Percentiles rank a stretch among this genome's conserved stretches.
Evolutionary conservation across 2,329 filamentous ascomycete genomes (phyloP).

Genomic region (Microsporum ferrugineum): DNA sequence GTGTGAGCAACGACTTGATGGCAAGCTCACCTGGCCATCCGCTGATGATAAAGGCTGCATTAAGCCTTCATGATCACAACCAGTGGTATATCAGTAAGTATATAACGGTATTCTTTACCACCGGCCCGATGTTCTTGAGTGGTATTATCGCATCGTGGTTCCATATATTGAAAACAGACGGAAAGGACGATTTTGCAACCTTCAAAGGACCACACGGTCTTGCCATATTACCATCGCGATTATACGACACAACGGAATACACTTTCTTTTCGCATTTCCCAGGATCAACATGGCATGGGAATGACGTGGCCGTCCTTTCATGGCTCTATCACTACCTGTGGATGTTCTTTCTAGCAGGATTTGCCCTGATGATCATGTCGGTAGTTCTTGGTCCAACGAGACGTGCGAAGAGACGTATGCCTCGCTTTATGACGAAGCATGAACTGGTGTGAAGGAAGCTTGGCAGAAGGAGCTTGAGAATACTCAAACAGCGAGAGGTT

Average conservation of each 20-base stretch:
- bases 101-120: constrained; percentile 13
- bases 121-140: constrained; percentile 11
- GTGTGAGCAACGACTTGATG: constrained; percentile 14
- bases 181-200: background rate
- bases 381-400: background rate
- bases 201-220: background rate
- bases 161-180: background rate
- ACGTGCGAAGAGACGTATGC: background rate
- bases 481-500: background rate
- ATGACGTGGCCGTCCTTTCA: constrained; percentile 1
- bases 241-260: constrained; percentile 7
- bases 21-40: constrained; percentile 10
- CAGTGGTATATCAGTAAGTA: constrained; percentile 10
- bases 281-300: constrained; percentile 7
- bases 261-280: constrained; percentile 8
- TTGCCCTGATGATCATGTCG: background rate
- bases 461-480: background rate
- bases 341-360: background rate
- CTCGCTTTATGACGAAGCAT: background rate
- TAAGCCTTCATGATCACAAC: constrained; percentile 8
- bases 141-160: constrained; percentile 9
- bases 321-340: constrained; percentile 5
- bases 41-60: constrained; percentile 9
- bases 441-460: background rate
- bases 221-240: background rate